Conservation (phyloP, 768 basidiomycete species). For the Rhodotorula diobovata region DNA sequence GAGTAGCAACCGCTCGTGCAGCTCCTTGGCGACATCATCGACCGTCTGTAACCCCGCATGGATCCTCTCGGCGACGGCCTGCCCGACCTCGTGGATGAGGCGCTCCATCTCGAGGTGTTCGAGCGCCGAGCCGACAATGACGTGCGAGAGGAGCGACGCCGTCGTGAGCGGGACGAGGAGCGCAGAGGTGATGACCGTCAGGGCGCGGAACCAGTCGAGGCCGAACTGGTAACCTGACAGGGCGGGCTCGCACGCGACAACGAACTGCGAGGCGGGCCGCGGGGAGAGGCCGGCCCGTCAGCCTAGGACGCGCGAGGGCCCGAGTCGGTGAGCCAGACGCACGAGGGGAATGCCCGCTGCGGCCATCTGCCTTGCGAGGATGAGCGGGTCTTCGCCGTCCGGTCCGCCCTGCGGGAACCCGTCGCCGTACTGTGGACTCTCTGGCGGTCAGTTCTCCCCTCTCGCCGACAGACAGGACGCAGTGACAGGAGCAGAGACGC, state of each 20-base stretch:
- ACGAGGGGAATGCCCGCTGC: slow-evolving; percentile 83
- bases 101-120: slow-evolving; percentile 99
- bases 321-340: slow-evolving; percentile 48
- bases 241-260: slow-evolving; percentile 98
- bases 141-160: slow-evolving; percentile 86
- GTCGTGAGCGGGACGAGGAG: slow-evolving; percentile 90
- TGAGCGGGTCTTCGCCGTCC: slow-evolving; percentile 75
- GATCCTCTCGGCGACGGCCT: slow-evolving; percentile 86
- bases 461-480: not conserved
- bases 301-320: not conserved
- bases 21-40: slow-evolving; percentile 88
- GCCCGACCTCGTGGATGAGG: slow-evolving; percentile 86
- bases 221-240: slow-evolving; percentile 71
- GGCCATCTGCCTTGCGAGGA: slow-evolving; percentile 84
- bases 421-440: slow-evolving; percentile 63
- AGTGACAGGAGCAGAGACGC: not conserved
- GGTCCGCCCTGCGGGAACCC: slow-evolving; percentile 71
- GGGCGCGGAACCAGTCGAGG: slow-evolving; percentile 92
- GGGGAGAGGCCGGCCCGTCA: not conserved
- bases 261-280: slow-evolving; percentile 60
- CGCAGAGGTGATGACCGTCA: slow-evolving; percentile 87
- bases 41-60: slow-evolving; percentile 90
- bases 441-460: not conserved
- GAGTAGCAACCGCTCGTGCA: slow-evolving; percentile 83
- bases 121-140: slow-evolving; percentile 91